Conservation (phyloP, 192 early-diverging fungal species). For the Coemansia erecta region DNA sequence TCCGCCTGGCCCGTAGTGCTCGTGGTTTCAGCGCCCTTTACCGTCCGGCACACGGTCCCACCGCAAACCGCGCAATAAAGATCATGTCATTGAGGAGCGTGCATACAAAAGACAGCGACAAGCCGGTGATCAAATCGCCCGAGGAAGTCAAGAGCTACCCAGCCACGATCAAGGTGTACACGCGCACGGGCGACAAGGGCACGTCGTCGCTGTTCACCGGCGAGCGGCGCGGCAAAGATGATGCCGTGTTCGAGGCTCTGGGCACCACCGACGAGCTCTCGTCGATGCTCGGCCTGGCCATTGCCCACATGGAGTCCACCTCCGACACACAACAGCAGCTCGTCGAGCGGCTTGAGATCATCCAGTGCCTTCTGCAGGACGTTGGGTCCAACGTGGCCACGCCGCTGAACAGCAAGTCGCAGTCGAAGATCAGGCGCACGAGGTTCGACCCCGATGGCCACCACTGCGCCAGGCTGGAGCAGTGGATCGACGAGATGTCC, state of each 20-base stretch:
- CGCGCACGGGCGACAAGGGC: slow-evolving; percentile 91
- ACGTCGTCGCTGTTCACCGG: slow-evolving; percentile 88
- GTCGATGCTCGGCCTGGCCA: slow-evolving; percentile 54
- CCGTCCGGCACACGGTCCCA: no score
- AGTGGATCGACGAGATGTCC: slow-evolving; percentile 83
- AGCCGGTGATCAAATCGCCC: slow-evolving; percentile 23
- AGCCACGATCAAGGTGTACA: slow-evolving; percentile 75
- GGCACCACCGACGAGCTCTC: slow-evolving; percentile 87
- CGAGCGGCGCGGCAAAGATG: slow-evolving; percentile 83
- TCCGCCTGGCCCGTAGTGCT: background rate
- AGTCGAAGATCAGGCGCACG: slow-evolving; percentile 65
- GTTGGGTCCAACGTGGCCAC: slow-evolving; percentile 92
- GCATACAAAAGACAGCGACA: background rate
- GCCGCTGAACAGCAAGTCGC: slow-evolving; percentile 61
- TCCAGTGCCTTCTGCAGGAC: slow-evolving; percentile 91
- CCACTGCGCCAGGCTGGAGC: slow-evolving; percentile 64
- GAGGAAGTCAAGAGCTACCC: slow-evolving; percentile 50
- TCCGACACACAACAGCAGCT: slow-evolving; percentile 10
- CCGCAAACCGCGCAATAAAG: no score
- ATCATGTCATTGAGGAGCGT: background rate
- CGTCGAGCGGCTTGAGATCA: slow-evolving; percentile 52
- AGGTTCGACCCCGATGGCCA: slow-evolving; percentile 71
- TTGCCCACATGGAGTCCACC: slow-evolving; percentile 29
- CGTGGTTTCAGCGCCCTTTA: background rate
- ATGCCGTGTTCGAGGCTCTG: slow-evolving; percentile 87